Percentiles rank a stretch among this genome's conserved stretches.
phyloP scores from a whole-genome alignment of 1,284 basidiomycete genomes.

The Quambalaria eucalypti region DNA sequence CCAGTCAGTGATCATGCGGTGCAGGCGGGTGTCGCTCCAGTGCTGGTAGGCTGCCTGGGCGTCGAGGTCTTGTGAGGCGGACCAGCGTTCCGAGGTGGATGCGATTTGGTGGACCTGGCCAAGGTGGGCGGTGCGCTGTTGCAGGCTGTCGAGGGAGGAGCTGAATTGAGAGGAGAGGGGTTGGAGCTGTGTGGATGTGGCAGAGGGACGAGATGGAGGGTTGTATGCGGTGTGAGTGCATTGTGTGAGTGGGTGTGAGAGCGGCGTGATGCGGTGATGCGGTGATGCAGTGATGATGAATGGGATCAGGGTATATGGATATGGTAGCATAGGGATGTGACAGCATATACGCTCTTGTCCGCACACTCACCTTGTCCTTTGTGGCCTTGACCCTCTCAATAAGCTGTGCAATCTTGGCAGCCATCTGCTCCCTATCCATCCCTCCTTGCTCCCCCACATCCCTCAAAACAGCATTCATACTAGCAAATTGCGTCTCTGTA shows the following conservation, averaged over 20 bases:
- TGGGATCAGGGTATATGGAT: too few relatives aligned
- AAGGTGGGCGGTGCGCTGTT: constrained; percentile 19
- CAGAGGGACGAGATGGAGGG: too few relatives aligned
- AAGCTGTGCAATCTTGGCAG: too few relatives aligned
- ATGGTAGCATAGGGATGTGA: too few relatives aligned
- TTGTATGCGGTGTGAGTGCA: too few relatives aligned
- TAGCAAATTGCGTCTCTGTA: constrained; percentile 22
- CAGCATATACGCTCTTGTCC: too few relatives aligned
- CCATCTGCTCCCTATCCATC: not conserved
- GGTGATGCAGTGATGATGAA: too few relatives aligned
- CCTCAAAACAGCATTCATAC: constrained; percentile 3
- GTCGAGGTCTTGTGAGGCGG: not conserved
- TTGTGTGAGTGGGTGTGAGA: too few relatives aligned
- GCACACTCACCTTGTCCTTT: constrained; percentile 63
- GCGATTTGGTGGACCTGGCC: constrained; percentile 16
- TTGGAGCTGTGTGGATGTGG: not conserved
- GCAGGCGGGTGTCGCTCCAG: constrained; percentile 71
- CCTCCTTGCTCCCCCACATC: not conserved
- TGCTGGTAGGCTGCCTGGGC: constrained; percentile 15
- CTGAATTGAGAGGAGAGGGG: not conserved
- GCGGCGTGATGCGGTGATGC: too few relatives aligned
- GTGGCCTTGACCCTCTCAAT: constrained; percentile 62
- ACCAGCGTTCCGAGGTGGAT: not conserved
- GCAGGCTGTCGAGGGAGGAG: constrained; percentile 3
- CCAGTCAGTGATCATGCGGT: constrained; percentile 89